These are phyloP conservation scores for Hygrophila difformis DNA, from an alignment of 257 asterid species.

Conservation along the genomic window DNA sequence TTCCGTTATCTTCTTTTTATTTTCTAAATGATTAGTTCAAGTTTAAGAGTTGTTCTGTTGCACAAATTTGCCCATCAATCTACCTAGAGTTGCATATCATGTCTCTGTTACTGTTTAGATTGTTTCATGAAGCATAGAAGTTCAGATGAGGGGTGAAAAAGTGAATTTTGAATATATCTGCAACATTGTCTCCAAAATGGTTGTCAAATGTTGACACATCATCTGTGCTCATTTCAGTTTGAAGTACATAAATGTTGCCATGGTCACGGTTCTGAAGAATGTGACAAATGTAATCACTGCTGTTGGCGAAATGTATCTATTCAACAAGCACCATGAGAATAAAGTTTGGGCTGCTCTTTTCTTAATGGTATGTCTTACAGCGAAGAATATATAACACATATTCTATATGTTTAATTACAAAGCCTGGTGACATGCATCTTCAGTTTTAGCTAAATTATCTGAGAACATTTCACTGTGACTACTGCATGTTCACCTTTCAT, in stretches of 20 bases:
- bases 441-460: background rate
- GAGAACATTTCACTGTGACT: background rate
- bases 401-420: too few relatives aligned
- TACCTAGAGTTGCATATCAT: background rate
- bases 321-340: constrained; percentile 83
- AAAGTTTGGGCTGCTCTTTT: constrained; percentile 96
- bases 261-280: constrained; percentile 99
- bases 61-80: background rate
- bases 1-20: background rate
- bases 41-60: background rate
- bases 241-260: constrained; percentile 85
- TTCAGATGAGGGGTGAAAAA: background rate
- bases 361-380: constrained; percentile 58
- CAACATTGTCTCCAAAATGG: background rate
- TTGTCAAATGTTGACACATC: background rate
- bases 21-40: background rate
- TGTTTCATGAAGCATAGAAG: too few relatives aligned
- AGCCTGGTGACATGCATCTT: constrained; percentile 5
- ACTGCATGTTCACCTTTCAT: too few relatives aligned
- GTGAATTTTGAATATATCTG: background rate
- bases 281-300: constrained; percentile 96
- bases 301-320: constrained; percentile 90
- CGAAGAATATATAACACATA: too few relatives aligned
- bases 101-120: background rate
- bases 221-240: constrained; percentile 43